Conservation (phyloP, 495 filamentous ascomycete genomes). For the Penicillium desertorum region DNA sequence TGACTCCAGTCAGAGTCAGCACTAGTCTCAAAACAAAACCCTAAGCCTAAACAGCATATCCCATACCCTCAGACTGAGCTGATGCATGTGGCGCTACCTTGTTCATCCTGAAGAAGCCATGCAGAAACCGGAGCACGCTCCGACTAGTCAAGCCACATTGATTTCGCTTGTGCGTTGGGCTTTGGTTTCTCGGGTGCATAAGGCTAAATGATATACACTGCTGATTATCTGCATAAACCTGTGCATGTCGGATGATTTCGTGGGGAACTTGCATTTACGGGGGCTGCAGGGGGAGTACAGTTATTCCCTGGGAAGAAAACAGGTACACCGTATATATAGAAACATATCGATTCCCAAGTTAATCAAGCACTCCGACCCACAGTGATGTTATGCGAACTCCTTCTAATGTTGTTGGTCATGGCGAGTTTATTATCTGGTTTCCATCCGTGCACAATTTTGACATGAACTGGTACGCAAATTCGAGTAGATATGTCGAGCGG, state of each 20-base stretch:
- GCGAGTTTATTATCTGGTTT: background rate
- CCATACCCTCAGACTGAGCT: background rate
- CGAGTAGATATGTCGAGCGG: background rate
- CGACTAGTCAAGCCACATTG: slow-evolving; percentile 17
- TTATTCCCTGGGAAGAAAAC: too few species aligned
- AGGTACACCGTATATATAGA: too few species aligned
- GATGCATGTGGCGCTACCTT: background rate
- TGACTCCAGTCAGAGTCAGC: background rate
- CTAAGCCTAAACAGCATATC: background rate
- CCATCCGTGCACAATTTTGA: background rate
- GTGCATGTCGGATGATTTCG: background rate
- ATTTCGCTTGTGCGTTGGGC: background rate
- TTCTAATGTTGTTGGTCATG: background rate
- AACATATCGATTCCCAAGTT: background rate
- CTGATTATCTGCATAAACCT: background rate
- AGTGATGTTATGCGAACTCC: background rate
- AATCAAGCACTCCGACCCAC: background rate
- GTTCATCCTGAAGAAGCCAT: slow-evolving; percentile 3
- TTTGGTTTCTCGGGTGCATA: background rate
- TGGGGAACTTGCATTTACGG: background rate
- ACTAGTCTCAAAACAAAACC: background rate
- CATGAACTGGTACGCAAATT: too few species aligned
- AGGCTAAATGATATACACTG: too few species aligned
- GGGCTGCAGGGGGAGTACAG: background rate
- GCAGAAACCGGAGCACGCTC: slow-evolving; percentile 19